Base-by-base conservation (phyloP, 805 yeast genomes). In the Pichia manshurica region DNA sequence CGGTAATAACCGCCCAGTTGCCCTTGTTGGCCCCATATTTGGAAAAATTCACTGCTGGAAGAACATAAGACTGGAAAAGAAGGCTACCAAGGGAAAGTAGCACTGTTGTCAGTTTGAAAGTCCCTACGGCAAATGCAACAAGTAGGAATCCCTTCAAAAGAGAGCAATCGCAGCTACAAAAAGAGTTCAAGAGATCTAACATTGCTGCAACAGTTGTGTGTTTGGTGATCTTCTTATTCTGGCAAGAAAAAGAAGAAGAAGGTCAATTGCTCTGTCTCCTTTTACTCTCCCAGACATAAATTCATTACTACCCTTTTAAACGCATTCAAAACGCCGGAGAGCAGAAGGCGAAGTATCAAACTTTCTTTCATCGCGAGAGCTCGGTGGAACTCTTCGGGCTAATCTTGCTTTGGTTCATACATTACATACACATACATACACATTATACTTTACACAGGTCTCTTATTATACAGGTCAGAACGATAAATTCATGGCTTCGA, bases 1-100 rank as follows among this genome's bases (percentile, higher is more conserved):
- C 99, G 6, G 99, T 93, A 16, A 93, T 78, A 29, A 93, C 85
- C n/a, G 97, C 96, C 91, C 96, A 93, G 36, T 77, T 72, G 23
- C 84, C 84, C 44, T 68, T 66, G 51, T 72, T 71, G 23, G 91
- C 84, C n/a, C 96, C 96, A 60, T 89, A 89, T 62, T 79, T 81
- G 37, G 64, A 59, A 59, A 75, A 82, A 58, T 72, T 64, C 42
- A 73, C 79, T 7, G 81, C 68, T 29, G 91, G 88, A 31, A 84
- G 69, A 22, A 87, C 50, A 59, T 79, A 84, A 43, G 82, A 64
- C 53, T 85, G 90, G 19, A 72, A 56, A n/a, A 86, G 35, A 51
- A 86, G 58, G 2, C 88, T 66, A 6, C 63, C 51, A 44, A 76
- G 69, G 50, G 82, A 74, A 50, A 84, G 68, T 0, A 72, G 46